Conservation (phyloP, 306 rosid genomes). For the Hippophae gyantsensis region DNA sequence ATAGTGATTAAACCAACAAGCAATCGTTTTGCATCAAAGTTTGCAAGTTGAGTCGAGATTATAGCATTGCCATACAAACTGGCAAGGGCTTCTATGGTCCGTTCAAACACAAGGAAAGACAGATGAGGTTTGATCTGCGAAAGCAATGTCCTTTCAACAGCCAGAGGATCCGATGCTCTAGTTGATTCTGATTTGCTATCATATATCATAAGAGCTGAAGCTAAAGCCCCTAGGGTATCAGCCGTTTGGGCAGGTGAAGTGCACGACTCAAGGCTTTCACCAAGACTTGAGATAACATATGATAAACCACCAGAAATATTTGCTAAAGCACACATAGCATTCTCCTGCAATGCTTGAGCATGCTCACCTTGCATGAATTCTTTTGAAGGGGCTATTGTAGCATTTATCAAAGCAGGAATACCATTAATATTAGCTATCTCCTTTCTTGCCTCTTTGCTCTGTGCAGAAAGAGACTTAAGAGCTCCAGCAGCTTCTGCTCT, state of each 20-base stretch:
- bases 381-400: conserved; percentile 99
- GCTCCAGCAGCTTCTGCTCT: conserved; percentile 99
- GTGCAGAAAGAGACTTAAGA: conserved; percentile 86
- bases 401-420: conserved; percentile 90
- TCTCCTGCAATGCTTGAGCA: conserved; percentile 97
- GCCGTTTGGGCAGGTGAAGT: conserved; percentile 76
- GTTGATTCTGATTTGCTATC: conserved; percentile 77
- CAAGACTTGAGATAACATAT: conserved; percentile 86
- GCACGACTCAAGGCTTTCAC: conserved; percentile 99
- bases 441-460: conserved; percentile 86
- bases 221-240: conserved; percentile 93
- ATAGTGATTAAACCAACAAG: conserved; percentile 97
- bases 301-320: conserved; percentile 98
- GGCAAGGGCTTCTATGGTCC: conserved; percentile 95
- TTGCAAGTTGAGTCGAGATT: conserved; percentile 63
- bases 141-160: conserved; percentile 76
- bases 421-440: conserved; percentile 88
- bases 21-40: conserved; percentile 80
- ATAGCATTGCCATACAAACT: conserved; percentile 80
- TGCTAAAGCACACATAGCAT: conserved; percentile 99
- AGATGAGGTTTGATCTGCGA: conserved; percentile 60
- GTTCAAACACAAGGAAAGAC: conserved; percentile 85
- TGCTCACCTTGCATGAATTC: conserved; percentile 97
- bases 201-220: conserved; percentile 98
- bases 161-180: conserved; percentile 71